Percentiles rank a stretch among this genome's conserved stretches.
Conservation (phyloP, 169 alveolate species). For the Besnoitia besnoiti region DNA sequence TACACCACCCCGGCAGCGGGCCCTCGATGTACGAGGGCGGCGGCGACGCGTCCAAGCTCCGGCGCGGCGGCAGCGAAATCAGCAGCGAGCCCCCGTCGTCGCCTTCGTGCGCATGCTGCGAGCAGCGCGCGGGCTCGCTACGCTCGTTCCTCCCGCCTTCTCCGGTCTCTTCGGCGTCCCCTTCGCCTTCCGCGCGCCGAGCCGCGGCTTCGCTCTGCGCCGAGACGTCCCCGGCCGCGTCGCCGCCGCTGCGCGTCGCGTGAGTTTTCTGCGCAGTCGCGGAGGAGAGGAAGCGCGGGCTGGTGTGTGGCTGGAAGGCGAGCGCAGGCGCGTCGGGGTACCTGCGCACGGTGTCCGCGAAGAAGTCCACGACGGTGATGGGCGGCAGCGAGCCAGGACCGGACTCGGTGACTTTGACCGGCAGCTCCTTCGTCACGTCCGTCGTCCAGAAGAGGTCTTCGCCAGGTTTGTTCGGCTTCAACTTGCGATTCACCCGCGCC, state of each 20-base stretch:
- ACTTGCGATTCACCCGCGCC: not conserved
- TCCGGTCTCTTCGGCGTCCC: slow-evolving; percentile 10
- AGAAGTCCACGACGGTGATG: slow-evolving; percentile 72
- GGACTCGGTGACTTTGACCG: slow-evolving; percentile 73
- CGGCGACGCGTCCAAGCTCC: not conserved
- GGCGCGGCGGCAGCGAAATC: not conserved
- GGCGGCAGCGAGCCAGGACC: slow-evolving; percentile 78
- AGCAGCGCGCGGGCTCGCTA: not conserved
- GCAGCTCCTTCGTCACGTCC: slow-evolving; percentile 78
- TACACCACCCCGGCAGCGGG: slow-evolving; percentile 71
- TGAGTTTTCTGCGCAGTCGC: too few species aligned
- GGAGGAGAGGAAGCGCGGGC: not conserved
- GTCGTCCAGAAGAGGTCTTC: slow-evolving; percentile 81
- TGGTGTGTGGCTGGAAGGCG: slow-evolving; percentile 61
- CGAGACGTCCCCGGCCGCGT: too few species aligned
- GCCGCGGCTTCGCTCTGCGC: not conserved
- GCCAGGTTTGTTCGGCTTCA: slow-evolving; percentile 53
- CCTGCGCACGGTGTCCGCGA: slow-evolving; percentile 71
- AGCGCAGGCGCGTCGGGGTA: slow-evolving; percentile 70
- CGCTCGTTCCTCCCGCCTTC: not conserved
- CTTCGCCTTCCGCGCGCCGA: slow-evolving; percentile 25
- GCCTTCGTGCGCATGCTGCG: not conserved
- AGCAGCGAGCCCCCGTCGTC: slow-evolving; percentile 48
- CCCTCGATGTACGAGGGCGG: slow-evolving; percentile 39
- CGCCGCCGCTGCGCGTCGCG: not conserved